Conservation (phyloP, 2,329 filamentous ascomycete genomes). For the Penicillium sclerotiorum region DNA sequence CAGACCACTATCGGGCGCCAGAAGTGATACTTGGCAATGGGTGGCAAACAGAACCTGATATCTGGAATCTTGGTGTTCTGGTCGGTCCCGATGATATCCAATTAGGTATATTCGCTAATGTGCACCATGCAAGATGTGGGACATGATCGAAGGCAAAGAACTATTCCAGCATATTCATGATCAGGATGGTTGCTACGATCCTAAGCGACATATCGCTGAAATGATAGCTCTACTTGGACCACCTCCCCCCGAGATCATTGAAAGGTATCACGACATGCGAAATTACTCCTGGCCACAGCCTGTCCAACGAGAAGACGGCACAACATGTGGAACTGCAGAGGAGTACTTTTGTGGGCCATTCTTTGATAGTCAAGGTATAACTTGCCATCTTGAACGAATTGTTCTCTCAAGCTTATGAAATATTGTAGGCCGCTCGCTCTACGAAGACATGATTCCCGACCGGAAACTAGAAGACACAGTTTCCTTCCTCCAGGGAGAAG, state of each 20-base stretch:
- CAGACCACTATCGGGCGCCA: constrained; percentile 44
- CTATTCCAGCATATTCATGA: constrained; percentile 41
- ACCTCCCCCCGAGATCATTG: constrained; percentile 40
- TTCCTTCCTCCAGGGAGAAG: constrained; percentile 31
- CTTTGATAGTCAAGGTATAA: constrained; percentile 37
- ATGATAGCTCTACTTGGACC: constrained; percentile 48
- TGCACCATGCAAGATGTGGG: constrained; percentile 37
- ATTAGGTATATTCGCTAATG: constrained; percentile 27
- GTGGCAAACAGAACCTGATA: constrained; percentile 43
- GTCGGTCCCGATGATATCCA: constrained; percentile 24
- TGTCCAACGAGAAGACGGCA: constrained; percentile 32
- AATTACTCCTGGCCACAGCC: constrained; percentile 33
- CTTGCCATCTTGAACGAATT: constrained; percentile 17
- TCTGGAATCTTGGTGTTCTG: constrained; percentile 47
- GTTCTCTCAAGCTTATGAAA: constrained; percentile 21
- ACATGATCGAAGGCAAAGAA: constrained; percentile 42
- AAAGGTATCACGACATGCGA: constrained; percentile 36
- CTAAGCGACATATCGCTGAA: constrained; percentile 44
- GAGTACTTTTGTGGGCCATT: constrained; percentile 32
- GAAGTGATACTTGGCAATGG: constrained; percentile 45
- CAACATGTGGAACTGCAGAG: constrained; percentile 34
- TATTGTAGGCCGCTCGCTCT: constrained; percentile 35
- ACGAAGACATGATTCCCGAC: constrained; percentile 36
- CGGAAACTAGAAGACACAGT: constrained; percentile 32
- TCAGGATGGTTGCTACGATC: constrained; percentile 38